phyloP scores from a whole-genome alignment of 2,329 filamentous ascomycete species.

The Colletotrichum liaoningense region DNA sequence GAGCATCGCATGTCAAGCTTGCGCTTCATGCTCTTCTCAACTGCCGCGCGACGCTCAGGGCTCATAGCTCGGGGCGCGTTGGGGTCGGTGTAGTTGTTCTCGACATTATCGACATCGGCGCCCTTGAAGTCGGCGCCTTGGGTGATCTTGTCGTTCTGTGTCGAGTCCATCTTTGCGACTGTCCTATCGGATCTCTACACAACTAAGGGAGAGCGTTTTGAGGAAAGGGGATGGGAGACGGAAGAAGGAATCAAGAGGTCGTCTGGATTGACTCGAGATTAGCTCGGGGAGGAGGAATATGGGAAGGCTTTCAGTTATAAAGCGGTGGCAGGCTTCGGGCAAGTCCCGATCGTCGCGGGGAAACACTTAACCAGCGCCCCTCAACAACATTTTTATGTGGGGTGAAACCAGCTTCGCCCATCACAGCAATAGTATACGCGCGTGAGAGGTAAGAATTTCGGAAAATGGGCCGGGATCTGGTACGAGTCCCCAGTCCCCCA shows the following conservation, averaged over 20 bases:
- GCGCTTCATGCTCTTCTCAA: slow-evolving; percentile 75
- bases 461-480: slow-evolving; percentile 9
- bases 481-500: neutral
- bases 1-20: slow-evolving; percentile 78
- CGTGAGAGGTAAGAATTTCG: slow-evolving; percentile 21
- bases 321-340: slow-evolving; percentile 20
- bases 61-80: slow-evolving; percentile 40
- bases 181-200: slow-evolving; percentile 22
- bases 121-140: slow-evolving; percentile 15
- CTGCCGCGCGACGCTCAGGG: slow-evolving; percentile 60
- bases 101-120: slow-evolving; percentile 18
- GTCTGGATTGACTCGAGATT: slow-evolving; percentile 22
- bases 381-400: slow-evolving; percentile 28
- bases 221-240: neutral
- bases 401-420: slow-evolving; percentile 17
- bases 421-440: slow-evolving; percentile 1
- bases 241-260: slow-evolving; percentile 1
- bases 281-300: neutral
- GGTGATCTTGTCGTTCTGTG: slow-evolving; percentile 26
- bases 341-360: slow-evolving; percentile 21
- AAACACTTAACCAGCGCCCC: slow-evolving; percentile 21
- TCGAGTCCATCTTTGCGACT: slow-evolving; percentile 26
- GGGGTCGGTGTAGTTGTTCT: slow-evolving; percentile 15
- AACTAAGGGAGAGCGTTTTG: neutral
- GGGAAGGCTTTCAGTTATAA: slow-evolving; percentile 21